These are phyloP conservation scores for Cladorrhinum sp. DNA, from an alignment of 2,329 filamentous ascomycete species.

Conservation along the genomic window DNA sequence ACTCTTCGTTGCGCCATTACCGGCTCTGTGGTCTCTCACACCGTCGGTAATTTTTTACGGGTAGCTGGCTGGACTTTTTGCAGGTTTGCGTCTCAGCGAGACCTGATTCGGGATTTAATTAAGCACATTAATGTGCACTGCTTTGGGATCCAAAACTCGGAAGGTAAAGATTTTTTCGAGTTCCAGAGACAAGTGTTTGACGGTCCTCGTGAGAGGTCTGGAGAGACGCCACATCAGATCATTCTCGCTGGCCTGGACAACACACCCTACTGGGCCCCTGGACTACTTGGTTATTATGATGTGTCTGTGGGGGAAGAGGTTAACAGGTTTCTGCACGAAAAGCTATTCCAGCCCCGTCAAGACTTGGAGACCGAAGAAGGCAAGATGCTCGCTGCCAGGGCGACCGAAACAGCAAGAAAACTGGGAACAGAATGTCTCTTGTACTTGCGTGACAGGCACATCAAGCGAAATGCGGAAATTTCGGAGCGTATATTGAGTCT, in stretches of 20 bases:
- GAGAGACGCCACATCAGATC: conserved; percentile 30
- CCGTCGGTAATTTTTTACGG: conserved; percentile 56
- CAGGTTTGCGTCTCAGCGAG: conserved; percentile 35
- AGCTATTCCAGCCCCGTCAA: conserved; percentile 41
- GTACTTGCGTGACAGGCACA: conserved; percentile 47
- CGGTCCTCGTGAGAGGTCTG: conserved; percentile 30
- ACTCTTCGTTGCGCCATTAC: conserved; percentile 55
- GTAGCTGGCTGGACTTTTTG: conserved; percentile 53
- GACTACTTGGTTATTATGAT: conserved; percentile 48
- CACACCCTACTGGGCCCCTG: conserved; percentile 50
- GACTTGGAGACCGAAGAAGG: conserved; percentile 32
- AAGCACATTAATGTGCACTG: conserved; percentile 45
- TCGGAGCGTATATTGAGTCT: conserved; percentile 41
- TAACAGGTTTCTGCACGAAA: conserved; percentile 43
- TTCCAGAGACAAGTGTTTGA: conserved; percentile 40
- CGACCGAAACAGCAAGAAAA: conserved; percentile 36
- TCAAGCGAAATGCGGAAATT: conserved; percentile 42
- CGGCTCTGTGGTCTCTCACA: conserved; percentile 45
- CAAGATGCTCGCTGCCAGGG: conserved; percentile 29
- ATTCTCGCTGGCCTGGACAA: conserved; percentile 32
- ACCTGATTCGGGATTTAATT: conserved; percentile 40
- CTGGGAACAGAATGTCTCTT: conserved; percentile 46
- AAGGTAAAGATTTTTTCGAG: conserved; percentile 48
- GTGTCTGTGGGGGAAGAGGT: conserved; percentile 40
- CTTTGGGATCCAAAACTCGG: conserved; percentile 42